These are phyloP conservation scores for Mucor plumbeus DNA, from an alignment of 371 early-diverging fungal species.

Conservation along the genomic window DNA sequence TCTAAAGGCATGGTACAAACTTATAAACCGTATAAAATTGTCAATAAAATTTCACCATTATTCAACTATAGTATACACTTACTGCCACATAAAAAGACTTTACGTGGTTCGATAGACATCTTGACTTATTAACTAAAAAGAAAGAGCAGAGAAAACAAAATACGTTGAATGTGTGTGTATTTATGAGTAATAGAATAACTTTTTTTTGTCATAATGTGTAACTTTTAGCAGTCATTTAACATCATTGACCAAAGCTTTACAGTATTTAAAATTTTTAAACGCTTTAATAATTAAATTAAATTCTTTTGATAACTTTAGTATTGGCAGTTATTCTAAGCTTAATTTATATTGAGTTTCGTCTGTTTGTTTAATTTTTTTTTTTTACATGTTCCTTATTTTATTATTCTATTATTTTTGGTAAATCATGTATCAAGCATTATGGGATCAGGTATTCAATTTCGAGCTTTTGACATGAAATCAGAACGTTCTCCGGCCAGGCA, in stretches of 20 bases:
- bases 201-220: background rate
- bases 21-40: slow-evolving; percentile 17
- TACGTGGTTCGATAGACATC: slow-evolving; percentile 35
- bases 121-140: background rate
- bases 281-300: too few relatives aligned
- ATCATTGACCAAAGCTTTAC: background rate
- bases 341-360: too few relatives aligned
- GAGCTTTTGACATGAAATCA: too few relatives aligned
- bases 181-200: background rate
- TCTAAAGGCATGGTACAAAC: slow-evolving; percentile 67
- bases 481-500: too few relatives aligned
- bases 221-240: background rate
- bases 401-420: too few relatives aligned
- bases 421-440: too few relatives aligned
- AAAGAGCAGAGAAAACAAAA: slow-evolving; percentile 3
- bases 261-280: background rate
- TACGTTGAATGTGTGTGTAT: background rate
- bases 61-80: slow-evolving; percentile 12
- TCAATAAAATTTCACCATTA: background rate
- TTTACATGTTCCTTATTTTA: too few relatives aligned
- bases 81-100: slow-evolving; percentile 57
- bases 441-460: too few relatives aligned
- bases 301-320: too few relatives aligned
- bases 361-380: too few relatives aligned
- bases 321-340: too few relatives aligned